Base-by-base conservation (phyloP, 495 filamentous ascomycete species). In the Talaromyces proteolyticus region DNA sequence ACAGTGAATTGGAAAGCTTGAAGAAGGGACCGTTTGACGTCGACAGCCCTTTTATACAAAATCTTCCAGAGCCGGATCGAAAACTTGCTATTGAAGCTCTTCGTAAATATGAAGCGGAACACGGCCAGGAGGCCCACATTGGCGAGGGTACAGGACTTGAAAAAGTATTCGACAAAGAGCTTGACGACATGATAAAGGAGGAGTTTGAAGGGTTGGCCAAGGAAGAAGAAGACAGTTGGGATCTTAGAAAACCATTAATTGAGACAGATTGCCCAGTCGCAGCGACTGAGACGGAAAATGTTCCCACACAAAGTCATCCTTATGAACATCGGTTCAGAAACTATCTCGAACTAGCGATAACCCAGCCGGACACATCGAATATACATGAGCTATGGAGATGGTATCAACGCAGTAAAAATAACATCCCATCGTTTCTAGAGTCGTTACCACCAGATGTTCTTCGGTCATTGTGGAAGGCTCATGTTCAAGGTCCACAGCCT, bases 1-100 rank as follows among this genome's bases (percentile, higher is more conserved):
- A 85, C 51, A 57, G 72, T 48, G 72, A 85, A 53, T 67, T 87
- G 50, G 62, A 75, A 58, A 50, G 68, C 50, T 22, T 70, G 26
- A 63, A 68, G 42, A 65, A 69, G 47, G 70, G 68, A 0, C 70
- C 70, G 16, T 74, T 66, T 44, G 56, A 60, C n/a, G 64, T 65
- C 24, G 64, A 74, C 49, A 66, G 72, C 42, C 54, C 60, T 18
- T 74, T 75, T 49, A 75, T 75, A 26, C 54, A 61, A 36, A 55
- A 54, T 14, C 52, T 75, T 40, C 67, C 69, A 0, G 67, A 73
- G 43, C 53, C 70, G 23, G 70, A 75, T 22, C 54, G 66, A 43
- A 59, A 53, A 19, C 62, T 68, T 54, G 70, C 69, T 8, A 51
- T 74, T 6, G 68, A 75, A 53, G 69, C 65, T 42, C 53, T 74